Evolutionary conservation across 192 early-diverging fungal species (phyloP).

Genomic region (Coemansia umbellata): DNA sequence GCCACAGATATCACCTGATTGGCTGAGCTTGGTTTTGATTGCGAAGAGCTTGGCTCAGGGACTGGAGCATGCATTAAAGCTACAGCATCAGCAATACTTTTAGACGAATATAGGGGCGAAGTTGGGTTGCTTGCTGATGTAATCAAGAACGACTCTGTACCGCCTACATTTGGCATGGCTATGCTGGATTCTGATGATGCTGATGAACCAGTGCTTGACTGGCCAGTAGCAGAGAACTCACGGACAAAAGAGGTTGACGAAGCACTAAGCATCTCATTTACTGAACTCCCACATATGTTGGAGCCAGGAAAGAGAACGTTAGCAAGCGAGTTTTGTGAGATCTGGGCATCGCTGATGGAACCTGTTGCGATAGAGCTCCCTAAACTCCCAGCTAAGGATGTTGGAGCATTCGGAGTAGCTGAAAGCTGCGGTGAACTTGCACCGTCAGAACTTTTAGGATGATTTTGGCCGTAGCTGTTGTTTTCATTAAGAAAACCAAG

Average conservation of each 20-base stretch:
- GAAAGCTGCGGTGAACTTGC: not conserved
- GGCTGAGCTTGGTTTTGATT: slow-evolving; percentile 3
- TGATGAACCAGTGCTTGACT: too few relatives aligned
- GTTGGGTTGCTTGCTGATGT: not conserved
- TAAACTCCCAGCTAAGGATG: not conserved
- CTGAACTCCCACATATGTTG: too few relatives aligned
- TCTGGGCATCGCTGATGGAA: not conserved
- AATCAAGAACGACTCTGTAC: slow-evolving; percentile 9
- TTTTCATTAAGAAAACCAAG: slow-evolving; percentile 8
- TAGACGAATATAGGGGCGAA: not conserved
- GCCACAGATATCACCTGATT: slow-evolving; percentile 34
- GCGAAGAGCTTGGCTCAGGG: slow-evolving; percentile 2
- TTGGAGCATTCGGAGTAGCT: not conserved
- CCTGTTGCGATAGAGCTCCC: not conserved
- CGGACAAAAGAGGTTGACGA: too few relatives aligned
- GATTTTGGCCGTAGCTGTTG: not conserved
- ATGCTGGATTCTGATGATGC: not conserved
- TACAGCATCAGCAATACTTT: not conserved
- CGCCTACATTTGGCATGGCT: not conserved
- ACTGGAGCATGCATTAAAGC: slow-evolving; percentile 2
- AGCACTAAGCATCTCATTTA: too few relatives aligned
- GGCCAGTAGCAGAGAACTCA: too few relatives aligned
- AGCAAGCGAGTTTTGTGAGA: not conserved
- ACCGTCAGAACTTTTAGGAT: not conserved
- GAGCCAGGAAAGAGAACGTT: not conserved